Evolutionary conservation across 2,329 filamentous ascomycete genomes (phyloP), one percentile per base, ranked within the genome.

Genomic region (Penicillium concentricum): DNA sequence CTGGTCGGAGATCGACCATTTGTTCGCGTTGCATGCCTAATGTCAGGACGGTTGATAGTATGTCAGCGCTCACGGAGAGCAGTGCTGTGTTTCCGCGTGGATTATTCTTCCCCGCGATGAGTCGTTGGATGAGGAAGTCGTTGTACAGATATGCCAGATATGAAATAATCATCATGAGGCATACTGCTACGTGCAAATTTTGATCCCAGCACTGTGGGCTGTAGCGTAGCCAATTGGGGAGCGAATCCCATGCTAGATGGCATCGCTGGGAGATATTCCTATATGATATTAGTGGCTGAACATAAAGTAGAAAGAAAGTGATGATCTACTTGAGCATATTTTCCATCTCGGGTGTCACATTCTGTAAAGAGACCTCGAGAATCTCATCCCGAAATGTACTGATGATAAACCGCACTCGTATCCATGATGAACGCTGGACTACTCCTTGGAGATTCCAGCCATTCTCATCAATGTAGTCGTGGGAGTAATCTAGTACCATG

Each of bases 151-250:
- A 68, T 13, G 61, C 57, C 2, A 70, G 42, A 44, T 68, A 69
- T 5, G 59, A 61, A 4, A 67, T 45, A 5, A 63, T 56, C 4
- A 74, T 62, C 72, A 75, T 74, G 1, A 77, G 59, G 22, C 67
- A 68, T 2, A 70, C 63, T 16, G 57, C 60, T 1, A 67, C 47
- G 2, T 69, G 65, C 7, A 67, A 41, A n/a, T 47, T 51, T 2
- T 54, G 32, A 3, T 64, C 56, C 63, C 64, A 66, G n/a, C 54
- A 57, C 34, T 54, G 41, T 8, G 60, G 42, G 10, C 54, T 61
- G 35, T 68, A 68, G 15, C 57, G 64, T n/a, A 70, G 37, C 41
- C 64, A 63, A 10, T 10, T 30, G 5, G 68, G 68, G 7, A 68
- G 41, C 2, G 56, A 59, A 13, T 61, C 34, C 67, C 68, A 70